Evolutionary conservation across 768 basidiomycete species (phyloP), one percentile per base, ranked within the genome.

Genomic region (Pleurotus tuber-regium): DNA sequence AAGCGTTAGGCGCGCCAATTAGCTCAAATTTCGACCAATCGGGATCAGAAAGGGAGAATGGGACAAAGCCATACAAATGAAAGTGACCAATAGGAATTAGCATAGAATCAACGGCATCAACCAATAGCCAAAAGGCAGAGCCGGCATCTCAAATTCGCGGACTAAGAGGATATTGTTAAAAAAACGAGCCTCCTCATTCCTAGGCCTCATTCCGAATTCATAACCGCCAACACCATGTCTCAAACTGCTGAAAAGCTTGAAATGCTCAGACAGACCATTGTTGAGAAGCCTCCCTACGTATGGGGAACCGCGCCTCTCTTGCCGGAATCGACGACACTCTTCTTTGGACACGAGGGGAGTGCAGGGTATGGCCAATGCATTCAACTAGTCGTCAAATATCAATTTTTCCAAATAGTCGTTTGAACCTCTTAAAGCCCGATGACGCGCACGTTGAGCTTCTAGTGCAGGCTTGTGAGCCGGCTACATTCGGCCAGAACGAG

Each of bases 281-380:
- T 48, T 40, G 50, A 51, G n/a, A 40, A 41, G 52, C 30, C 19
- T 9, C 51, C 49, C 53, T 51, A 59, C 52, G 23, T 47, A 25
- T 29, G 23, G 18, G 44, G 44, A 29, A 26, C 23, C 7, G 23
- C 23, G 12, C 40, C 40, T 21, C 23, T 42, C 16, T 23, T 23
- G 3, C 40, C 40, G 6, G 18, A 24, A 12, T 42, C 40, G 23
- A 42, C 40, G 14, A 42, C 40, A 19, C 18, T 42, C 5, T 42
- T 42, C 40, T 42, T 42, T 12, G 40, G 40, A 6, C 40, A 23
- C 6, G 40, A 19, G 12, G 40, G 19, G 14, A 24, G 12, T 4
- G 14, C 40, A 18, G 16, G 40, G 40, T 42, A 42, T 42, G 14
- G 16, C 40, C 5, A n/a, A n/a, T 7, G 14, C 40, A 4, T 42